A percentile compares a stretch with the other conserved stretches of the same genome.
These are phyloP conservation scores for Diaporthe australafricana DNA, from an alignment of 2,329 filamentous ascomycete species.

Conservation along the genomic window DNA sequence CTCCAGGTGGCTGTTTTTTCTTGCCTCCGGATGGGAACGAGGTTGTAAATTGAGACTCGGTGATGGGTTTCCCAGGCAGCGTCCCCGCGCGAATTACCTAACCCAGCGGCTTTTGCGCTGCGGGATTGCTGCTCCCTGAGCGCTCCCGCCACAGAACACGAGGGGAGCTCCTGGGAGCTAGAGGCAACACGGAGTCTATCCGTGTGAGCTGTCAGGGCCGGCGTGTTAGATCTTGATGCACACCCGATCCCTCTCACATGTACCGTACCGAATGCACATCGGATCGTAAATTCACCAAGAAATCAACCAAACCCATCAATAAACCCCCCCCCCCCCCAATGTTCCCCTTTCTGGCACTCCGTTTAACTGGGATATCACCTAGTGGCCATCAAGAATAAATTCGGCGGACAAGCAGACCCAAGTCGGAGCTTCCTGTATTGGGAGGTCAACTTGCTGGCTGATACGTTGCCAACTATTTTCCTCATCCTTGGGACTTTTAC, in stretches of 20 bases:
- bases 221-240: conserved; percentile 27
- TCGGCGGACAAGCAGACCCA: neutral
- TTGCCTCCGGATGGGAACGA: neutral
- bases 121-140: neutral
- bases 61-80: neutral
- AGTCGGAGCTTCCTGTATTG: conserved; percentile 12
- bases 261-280: neutral
- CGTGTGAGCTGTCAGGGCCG: conserved; percentile 20
- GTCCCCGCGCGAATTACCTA: neutral
- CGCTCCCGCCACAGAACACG: conserved; percentile 8
- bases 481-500: conserved; percentile 11
- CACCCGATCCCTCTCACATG: conserved; percentile 19
- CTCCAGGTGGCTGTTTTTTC: neutral
- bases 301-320: neutral
- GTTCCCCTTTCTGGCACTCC: too few species aligned
- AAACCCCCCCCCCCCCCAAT: neutral
- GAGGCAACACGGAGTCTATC: conserved; percentile 2
- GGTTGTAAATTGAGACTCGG: neutral
- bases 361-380: neutral
- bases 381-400: neutral
- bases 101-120: conserved; percentile 14
- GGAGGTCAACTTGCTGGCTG: neutral
- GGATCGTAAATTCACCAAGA: neutral
- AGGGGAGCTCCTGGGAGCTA: conserved; percentile 4
- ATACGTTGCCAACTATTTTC: conserved; percentile 20